These are phyloP conservation scores for Lactarius evosmus DNA, from an alignment of 768 basidiomycete genomes.

Conservation along the genomic window DNA sequence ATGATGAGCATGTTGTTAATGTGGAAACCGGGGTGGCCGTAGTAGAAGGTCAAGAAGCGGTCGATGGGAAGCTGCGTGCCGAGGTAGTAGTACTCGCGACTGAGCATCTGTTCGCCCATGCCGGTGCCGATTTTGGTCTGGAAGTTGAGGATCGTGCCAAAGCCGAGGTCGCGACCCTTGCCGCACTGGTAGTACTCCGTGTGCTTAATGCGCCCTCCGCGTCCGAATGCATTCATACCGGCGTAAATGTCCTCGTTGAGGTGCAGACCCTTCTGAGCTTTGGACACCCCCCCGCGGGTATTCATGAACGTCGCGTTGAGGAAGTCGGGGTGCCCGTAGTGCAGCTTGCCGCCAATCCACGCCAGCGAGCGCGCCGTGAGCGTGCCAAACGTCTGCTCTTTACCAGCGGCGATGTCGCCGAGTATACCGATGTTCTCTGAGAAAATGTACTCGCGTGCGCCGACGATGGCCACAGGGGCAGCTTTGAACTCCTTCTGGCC, in stretches of 20 bases:
- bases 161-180: conserved; percentile 97
- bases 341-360: conserved; percentile 97
- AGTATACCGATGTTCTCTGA: conserved; percentile 99
- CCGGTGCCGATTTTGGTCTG: conserved; percentile 99
- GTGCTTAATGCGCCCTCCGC: conserved; percentile 97
- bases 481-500: conserved; percentile 84
- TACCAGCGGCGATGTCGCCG: conserved; percentile 96
- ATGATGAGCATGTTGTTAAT: conserved; percentile 99
- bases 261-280: conserved; percentile 99
- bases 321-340: conserved; percentile 99
- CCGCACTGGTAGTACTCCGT: conserved; percentile 99
- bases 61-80: conserved; percentile 98
- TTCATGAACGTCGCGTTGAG: conserved; percentile 97
- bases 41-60: conserved; percentile 99
- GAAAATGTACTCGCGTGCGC: conserved; percentile 99
- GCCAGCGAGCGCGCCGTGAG: conserved; percentile 93
- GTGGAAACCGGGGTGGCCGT: conserved; percentile 98
- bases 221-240: conserved; percentile 97
- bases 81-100: conserved; percentile 97
- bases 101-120: conserved; percentile 99
- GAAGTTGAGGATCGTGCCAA: conserved; percentile 99
- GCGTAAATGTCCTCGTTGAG: conserved; percentile 99
- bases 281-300: conserved; percentile 96
- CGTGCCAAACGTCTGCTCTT: conserved; percentile 99
- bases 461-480: conserved; percentile 93